Percentiles rank a stretch among this genome's conserved stretches.
phyloP scores from a whole-genome alignment of 106 monocot genomes.

The Phalaenopsis aphrodite region DNA sequence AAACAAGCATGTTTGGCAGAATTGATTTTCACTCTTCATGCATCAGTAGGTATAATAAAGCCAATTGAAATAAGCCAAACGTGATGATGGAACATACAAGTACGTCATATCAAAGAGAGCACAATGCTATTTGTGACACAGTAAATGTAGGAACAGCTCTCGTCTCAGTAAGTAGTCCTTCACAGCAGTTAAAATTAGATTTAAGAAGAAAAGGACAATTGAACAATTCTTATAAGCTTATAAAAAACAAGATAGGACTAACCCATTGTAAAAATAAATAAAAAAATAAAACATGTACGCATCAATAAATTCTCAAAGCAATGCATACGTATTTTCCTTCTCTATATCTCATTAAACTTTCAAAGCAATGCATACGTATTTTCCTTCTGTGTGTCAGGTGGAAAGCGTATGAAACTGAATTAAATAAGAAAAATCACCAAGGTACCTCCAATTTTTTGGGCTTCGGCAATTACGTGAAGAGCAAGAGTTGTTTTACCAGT shows the following conservation, averaged over 20 bases:
- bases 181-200: not conserved
- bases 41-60: not conserved
- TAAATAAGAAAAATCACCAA: not conserved
- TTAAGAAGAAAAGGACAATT: not conserved
- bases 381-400: not conserved
- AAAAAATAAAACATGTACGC: not conserved
- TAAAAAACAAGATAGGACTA: not conserved
- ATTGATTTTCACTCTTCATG: not conserved
- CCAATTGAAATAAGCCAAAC: not conserved
- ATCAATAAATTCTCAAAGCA: not conserved
- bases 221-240: not conserved
- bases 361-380: not conserved
- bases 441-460: constrained; percentile 84
- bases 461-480: constrained; percentile 96
- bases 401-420: not conserved
- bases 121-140: not conserved
- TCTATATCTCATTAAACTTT: not conserved
- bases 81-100: constrained; percentile 2
- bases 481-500: constrained; percentile 97
- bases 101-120: not conserved
- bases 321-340: not conserved
- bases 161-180: not conserved
- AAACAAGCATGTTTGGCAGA: not conserved
- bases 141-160: not conserved
- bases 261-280: not conserved